phyloP scores from a whole-genome alignment of 768 basidiomycete species.

The Punctularia strigosozonata region DNA sequence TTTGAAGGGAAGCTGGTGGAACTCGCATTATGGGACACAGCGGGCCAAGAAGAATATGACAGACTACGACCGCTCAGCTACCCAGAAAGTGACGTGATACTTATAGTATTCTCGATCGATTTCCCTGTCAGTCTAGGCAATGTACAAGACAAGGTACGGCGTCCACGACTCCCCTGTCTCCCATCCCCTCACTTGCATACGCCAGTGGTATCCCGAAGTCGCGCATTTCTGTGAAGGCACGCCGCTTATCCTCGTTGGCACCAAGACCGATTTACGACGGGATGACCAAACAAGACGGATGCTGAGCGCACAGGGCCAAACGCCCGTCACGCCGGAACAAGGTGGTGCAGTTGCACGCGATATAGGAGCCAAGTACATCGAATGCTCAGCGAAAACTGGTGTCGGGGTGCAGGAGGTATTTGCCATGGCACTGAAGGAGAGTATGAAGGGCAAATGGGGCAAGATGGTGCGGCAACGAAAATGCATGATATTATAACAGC shows the following conservation, averaged over 20 bases:
- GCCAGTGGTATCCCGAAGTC: constrained; percentile 87
- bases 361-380: constrained; percentile 87
- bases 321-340: constrained; percentile 72
- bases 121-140: constrained; percentile 87
- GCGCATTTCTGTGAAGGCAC: constrained; percentile 86
- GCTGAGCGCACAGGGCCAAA: constrained; percentile 81
- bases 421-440: constrained; percentile 77
- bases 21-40: constrained; percentile 97
- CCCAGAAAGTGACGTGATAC: constrained; percentile 82
- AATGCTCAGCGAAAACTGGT: constrained; percentile 93
- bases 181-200: constrained; percentile 1
- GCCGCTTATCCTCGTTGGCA: constrained; percentile 84
- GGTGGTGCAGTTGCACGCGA: constrained; percentile 80
- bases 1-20: constrained; percentile 87
- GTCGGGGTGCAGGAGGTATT: constrained; percentile 89
- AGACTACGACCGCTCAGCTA: constrained; percentile 77
- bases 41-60: constrained; percentile 96
- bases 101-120: constrained; percentile 91
- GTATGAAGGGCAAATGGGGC: constrained; percentile 70
- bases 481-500: constrained; percentile 49
- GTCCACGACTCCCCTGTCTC: constrained; percentile 1
- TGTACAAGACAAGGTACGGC: constrained; percentile 73
- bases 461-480: constrained; percentile 57
- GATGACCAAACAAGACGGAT: constrained; percentile 82
- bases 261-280: constrained; percentile 83